These are phyloP conservation scores for Solanum ahanhuiri DNA, from an alignment of 257 asterid genomes.

Conservation along the genomic window DNA sequence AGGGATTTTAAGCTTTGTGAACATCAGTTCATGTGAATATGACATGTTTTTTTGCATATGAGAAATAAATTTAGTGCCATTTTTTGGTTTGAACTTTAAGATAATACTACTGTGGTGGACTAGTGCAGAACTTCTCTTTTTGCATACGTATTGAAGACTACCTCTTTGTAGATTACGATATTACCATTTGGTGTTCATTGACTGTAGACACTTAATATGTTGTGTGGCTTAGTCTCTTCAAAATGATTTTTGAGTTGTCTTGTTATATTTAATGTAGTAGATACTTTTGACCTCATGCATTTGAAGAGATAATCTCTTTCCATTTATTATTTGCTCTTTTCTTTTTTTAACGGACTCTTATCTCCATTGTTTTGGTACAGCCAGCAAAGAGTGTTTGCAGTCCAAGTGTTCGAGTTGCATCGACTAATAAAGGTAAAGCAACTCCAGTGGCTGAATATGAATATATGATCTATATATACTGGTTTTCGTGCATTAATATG, in stretches of 20 bases:
- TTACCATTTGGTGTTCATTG: not conserved
- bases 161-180: not conserved
- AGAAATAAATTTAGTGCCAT: not conserved
- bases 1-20: not conserved
- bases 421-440: constrained; percentile 6
- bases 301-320: not conserved
- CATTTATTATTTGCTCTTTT: not conserved
- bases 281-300: not conserved
- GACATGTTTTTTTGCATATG: not conserved
- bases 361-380: not conserved
- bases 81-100: not conserved
- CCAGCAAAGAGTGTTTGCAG: constrained; percentile 11
- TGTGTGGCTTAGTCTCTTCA: not conserved
- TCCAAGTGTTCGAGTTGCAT: constrained; percentile 17
- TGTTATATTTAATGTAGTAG: not conserved
- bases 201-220: not conserved
- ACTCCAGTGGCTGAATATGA: not conserved
- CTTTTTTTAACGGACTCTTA: not conserved
- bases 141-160: not conserved
- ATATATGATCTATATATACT: not conserved
- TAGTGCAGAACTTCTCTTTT: not conserved
- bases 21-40: not conserved
- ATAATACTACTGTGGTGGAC: not conserved
- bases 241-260: not conserved
- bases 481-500: not conserved